Percentiles rank a stretch among this genome's conserved stretches.
These are phyloP conservation scores for Botrytis porri DNA, from an alignment of 2,329 filamentous ascomycete species.

Conservation along the genomic window DNA sequence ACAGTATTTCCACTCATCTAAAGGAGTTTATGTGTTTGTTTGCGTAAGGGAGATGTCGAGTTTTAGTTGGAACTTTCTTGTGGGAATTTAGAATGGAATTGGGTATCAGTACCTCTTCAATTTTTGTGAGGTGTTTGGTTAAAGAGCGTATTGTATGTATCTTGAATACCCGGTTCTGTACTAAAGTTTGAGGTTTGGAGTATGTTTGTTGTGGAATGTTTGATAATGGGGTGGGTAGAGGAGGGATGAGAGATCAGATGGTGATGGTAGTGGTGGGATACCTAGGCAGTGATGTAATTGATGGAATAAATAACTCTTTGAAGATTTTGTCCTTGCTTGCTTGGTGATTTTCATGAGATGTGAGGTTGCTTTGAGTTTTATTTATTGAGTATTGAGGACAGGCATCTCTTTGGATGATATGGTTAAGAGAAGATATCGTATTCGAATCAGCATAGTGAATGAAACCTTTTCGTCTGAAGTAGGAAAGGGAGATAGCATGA, in stretches of 20 bases:
- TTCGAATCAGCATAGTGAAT: not conserved
- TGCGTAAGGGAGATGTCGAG: not conserved
- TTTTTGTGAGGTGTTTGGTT: slow-evolving; percentile 3
- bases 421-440: not conserved
- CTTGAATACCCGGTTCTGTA: slow-evolving; percentile 7
- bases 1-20: not conserved
- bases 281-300: not conserved
- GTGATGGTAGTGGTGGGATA: not conserved
- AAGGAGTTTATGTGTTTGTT: not conserved
- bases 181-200: not conserved
- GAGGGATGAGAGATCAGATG: not conserved
- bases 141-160: not conserved
- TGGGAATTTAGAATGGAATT: not conserved
- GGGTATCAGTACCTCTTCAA: not conserved
- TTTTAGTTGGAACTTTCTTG: not conserved
- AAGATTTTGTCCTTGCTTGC: not conserved
- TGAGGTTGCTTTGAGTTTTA: not conserved
- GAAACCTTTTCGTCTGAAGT: not conserved
- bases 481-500: not conserved
- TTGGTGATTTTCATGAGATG: not conserved
- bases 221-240: not conserved
- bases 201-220: not conserved
- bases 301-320: not conserved
- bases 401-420: not conserved
- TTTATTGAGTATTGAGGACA: not conserved